phyloP scores from a whole-genome alignment of 805 yeast species.

The Kodamaea kakaduensis region DNA sequence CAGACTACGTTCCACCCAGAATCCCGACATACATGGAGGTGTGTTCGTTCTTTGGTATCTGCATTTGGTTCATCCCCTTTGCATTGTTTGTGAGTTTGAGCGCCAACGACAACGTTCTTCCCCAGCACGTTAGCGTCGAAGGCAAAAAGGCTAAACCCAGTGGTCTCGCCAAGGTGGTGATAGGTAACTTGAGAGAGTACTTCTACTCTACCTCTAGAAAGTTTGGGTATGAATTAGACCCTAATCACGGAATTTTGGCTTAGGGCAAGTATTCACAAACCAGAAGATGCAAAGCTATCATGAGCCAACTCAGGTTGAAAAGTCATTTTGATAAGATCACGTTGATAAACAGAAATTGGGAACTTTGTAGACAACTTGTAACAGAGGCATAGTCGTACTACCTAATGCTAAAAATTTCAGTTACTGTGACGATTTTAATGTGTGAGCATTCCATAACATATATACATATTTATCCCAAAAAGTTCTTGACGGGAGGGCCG shows the following conservation, averaged over 20 bases:
- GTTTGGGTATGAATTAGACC: slow-evolving; percentile 63
- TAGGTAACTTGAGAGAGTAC: slow-evolving; percentile 48
- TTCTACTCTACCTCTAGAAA: slow-evolving; percentile 44
- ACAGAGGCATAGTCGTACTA: no score
- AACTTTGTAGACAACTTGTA: no score
- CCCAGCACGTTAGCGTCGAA: slow-evolving; percentile 41
- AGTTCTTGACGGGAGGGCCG: slow-evolving; percentile 69
- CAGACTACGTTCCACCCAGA: slow-evolving; percentile 58
- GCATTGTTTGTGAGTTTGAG: slow-evolving; percentile 86
- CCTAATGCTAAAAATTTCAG: background rate
- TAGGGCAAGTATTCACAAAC: slow-evolving; percentile 16
- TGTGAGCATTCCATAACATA: background rate
- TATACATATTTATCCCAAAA: slow-evolving; percentile 38
- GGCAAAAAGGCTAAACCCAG: slow-evolving; percentile 31
- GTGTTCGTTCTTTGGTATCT: slow-evolving; percentile 90
- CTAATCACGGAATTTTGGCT: slow-evolving; percentile 44
- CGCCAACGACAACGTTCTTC: slow-evolving; percentile 87
- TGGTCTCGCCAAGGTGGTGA: slow-evolving; percentile 67
- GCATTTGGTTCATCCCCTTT: slow-evolving; percentile 93
- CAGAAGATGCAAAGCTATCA: no score
- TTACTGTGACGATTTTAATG: background rate
- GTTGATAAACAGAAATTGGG: no score
- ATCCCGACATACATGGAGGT: slow-evolving; percentile 84
- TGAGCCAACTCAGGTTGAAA: no score
- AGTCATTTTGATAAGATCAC: background rate